Percentiles rank a stretch among this genome's conserved stretches.
phyloP scores from a whole-genome alignment of 495 filamentous ascomycete species.

The Neurospora sp. region DNA sequence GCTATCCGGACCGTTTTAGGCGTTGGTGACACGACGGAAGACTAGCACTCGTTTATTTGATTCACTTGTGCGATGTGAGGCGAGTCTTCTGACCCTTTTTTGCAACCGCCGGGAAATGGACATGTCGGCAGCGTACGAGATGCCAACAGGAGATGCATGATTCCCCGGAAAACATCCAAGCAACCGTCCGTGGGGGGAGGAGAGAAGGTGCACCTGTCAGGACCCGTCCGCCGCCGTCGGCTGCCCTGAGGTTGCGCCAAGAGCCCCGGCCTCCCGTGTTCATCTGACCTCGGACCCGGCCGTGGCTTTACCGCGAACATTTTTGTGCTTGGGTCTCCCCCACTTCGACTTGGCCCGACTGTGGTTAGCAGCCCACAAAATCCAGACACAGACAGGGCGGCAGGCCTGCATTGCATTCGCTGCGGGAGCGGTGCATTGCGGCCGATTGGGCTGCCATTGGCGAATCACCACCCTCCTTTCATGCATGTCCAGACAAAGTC shows the following conservation, averaged over 20 bases:
- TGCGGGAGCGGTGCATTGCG: neutral
- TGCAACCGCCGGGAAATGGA: neutral
- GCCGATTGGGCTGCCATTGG: neutral
- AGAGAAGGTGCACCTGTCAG: neutral
- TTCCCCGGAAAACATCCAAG: neutral
- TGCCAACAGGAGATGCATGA: neutral
- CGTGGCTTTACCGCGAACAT: neutral
- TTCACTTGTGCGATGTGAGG: neutral
- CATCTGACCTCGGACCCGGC: neutral
- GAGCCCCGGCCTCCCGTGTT: neutral
- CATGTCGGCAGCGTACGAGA: neutral
- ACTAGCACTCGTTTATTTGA: neutral
- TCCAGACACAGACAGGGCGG: neutral
- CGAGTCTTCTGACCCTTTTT: neutral
- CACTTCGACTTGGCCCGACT: neutral
- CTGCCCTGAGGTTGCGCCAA: neutral
- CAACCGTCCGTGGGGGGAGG: neutral
- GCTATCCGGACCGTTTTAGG: neutral
- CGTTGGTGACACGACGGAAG: neutral
- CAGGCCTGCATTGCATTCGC: neutral
- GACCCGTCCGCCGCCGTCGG: neutral
- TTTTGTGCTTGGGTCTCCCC: neutral
- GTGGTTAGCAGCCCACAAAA: neutral
- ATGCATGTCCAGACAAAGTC: neutral
- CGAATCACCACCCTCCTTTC: neutral